These are phyloP conservation scores for Andrographis paniculata DNA, from an alignment of 305 asterid genomes.

Conservation along the genomic window DNA sequence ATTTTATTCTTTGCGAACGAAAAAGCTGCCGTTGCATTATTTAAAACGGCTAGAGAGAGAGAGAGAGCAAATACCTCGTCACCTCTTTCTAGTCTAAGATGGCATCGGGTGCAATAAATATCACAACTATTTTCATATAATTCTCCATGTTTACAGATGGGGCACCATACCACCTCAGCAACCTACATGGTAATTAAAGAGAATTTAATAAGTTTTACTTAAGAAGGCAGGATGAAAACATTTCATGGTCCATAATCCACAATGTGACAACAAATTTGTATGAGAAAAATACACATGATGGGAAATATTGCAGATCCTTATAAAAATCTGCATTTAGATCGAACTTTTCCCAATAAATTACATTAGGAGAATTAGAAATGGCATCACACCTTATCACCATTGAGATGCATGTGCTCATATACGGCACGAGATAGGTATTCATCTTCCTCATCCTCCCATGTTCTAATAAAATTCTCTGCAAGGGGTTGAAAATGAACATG, in stretches of 20 bases:
- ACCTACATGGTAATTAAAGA: slow-evolving; percentile 29
- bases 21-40: background rate
- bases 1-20: background rate
- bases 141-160: slow-evolving; percentile 79
- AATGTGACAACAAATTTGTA: too few relatives aligned
- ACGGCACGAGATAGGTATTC: slow-evolving; percentile 70
- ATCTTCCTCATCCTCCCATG: slow-evolving; percentile 94
- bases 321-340: too few relatives aligned
- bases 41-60: background rate
- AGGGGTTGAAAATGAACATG: slow-evolving; percentile 25
- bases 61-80: slow-evolving; percentile 48
- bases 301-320: background rate
- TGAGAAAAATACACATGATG: background rate
- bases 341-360: too few relatives aligned
- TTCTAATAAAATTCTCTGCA: slow-evolving; percentile 30
- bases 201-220: background rate
- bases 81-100: slow-evolving; percentile 49
- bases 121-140: slow-evolving; percentile 44
- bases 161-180: slow-evolving; percentile 70
- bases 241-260: too few relatives aligned
- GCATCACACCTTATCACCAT: slow-evolving; percentile 50
- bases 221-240: background rate
- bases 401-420: slow-evolving; percentile 76
- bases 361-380: slow-evolving; percentile 12
- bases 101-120: slow-evolving; percentile 60